Base-by-base conservation (phyloP, 495 filamentous ascomycete species). In the Rostrohypoxylon terebratum region DNA sequence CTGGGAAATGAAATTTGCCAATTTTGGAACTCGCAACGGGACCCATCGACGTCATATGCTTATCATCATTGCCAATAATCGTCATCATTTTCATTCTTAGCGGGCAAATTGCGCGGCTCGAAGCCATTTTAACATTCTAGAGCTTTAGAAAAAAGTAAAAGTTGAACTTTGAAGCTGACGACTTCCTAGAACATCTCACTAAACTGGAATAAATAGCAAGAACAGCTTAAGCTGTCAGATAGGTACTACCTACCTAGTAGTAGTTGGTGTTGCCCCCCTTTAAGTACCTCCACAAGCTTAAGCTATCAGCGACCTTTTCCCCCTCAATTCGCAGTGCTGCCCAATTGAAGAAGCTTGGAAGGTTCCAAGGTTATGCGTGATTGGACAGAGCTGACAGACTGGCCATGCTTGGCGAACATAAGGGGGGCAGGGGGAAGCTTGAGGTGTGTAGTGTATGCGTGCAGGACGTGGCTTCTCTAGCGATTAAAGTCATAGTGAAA, bases 51-150 rank as follows among this genome's bases (percentile, higher is more conserved):
- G 68, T 71, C 68, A 71, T 71, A 34, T 44, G 9, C 34, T 70
- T 53, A 64, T 66, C 68, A 66, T 66, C 36, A 64, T 66, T 63
- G 62, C 55, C 36, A 51, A 25, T 21, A 45, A 25, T 63, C 66
- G 61, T 59, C 51, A 63, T 51, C 25, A 14, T 51, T 45, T 3
- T 50, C 66, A 55, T 59, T 54, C 31, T 59, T 55, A 38, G 33
- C 36, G 60, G 25, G 48, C 48, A 13, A 44, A 55, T 42, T 48
- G 55, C 48, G 36, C 44, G 23, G 47, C 55, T 55, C 33, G 20
- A 7, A 61, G 45, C 20, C 57, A 54, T 44, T 51, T 60, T 54
- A n/a, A 20, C 57, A 54, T 44, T 51, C 53, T 54, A n/a, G 28
- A 50, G 11, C n/a, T 31, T 54, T 68, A n/a, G 28, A 45, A 20